Percentiles rank a stretch among this genome's conserved stretches.
Evolutionary conservation across 805 yeast genomes (phyloP).

Genomic region (Metschnikowia chrysomelidarum): DNA sequence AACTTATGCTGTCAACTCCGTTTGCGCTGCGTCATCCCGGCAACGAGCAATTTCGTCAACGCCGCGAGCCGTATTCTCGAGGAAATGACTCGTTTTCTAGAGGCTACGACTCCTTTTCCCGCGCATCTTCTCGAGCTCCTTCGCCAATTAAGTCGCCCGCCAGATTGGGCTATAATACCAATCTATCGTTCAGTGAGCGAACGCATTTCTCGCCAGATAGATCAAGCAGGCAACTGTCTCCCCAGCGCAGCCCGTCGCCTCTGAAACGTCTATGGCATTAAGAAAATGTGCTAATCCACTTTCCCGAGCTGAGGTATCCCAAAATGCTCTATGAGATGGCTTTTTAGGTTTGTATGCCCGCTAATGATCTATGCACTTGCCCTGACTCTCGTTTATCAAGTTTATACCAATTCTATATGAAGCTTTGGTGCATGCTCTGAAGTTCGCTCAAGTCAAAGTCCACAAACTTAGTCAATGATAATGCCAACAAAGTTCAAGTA

Average conservation of each 20-base stretch:
- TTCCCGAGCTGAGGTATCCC: too few relatives aligned
- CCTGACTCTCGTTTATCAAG: too few relatives aligned
- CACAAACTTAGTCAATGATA: too few relatives aligned
- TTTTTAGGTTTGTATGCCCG: too few relatives aligned
- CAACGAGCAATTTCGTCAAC: constrained; percentile 14
- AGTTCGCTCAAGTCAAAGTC: too few relatives aligned
- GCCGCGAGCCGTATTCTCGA: constrained; percentile 12
- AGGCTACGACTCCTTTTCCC: constrained; percentile 13
- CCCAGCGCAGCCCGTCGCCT: constrained; percentile 21
- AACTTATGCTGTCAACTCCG: constrained; percentile 20
- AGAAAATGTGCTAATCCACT: too few relatives aligned
- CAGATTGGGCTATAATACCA: constrained; percentile 15
- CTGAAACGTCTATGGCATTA: constrained; percentile 20
- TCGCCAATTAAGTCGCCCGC: constrained; percentile 19
- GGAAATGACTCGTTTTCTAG: constrained; percentile 15
- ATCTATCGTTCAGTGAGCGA: constrained; percentile 16
- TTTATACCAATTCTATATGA: too few relatives aligned
- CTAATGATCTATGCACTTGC: too few relatives aligned
- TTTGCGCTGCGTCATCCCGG: constrained; percentile 10
- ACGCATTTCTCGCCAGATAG: constrained; percentile 19
- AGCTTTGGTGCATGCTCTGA: too few relatives aligned
- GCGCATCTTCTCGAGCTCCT: constrained; percentile 16
- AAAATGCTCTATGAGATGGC: too few relatives aligned
- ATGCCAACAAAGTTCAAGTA: too few relatives aligned
- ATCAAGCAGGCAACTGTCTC: constrained; percentile 19